phyloP scores from a whole-genome alignment of 805 yeast genomes.

The Metschnikowia aberdeeniae region DNA sequence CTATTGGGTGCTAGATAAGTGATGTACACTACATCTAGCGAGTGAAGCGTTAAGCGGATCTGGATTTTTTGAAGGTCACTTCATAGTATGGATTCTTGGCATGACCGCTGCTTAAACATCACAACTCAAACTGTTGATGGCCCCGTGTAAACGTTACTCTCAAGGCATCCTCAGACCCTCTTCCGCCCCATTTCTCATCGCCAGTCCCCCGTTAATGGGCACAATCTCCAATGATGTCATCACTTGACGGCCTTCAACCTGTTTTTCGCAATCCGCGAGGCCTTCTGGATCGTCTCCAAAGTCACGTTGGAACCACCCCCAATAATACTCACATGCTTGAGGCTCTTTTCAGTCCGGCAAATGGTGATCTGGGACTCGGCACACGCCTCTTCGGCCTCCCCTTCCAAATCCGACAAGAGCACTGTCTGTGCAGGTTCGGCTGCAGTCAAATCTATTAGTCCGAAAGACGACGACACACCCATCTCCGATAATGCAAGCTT shows the following conservation, averaged over 20 bases:
- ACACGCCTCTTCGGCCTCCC: constrained; percentile 74
- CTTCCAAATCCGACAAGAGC: constrained; percentile 72
- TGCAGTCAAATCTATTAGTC: constrained; percentile 42
- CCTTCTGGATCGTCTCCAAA: constrained; percentile 42
- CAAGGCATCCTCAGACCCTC: background rate
- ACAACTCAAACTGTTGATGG: too few relatives aligned
- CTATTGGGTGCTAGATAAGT: too few relatives aligned
- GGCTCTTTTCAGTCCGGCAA: constrained; percentile 28
- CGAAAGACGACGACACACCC: constrained; percentile 54
- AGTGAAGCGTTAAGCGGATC: too few relatives aligned
- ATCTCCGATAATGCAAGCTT: constrained; percentile 33
- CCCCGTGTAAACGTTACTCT: too few relatives aligned
- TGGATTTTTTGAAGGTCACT: too few relatives aligned
- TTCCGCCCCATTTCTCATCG: background rate
- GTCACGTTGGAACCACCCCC: constrained; percentile 50
- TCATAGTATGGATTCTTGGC: too few relatives aligned
- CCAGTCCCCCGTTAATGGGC: background rate
- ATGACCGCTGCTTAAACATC: too few relatives aligned
- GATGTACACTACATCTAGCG: too few relatives aligned
- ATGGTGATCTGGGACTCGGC: constrained; percentile 52
- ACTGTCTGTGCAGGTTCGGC: constrained; percentile 24
- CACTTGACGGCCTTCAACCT: constrained; percentile 35
- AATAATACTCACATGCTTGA: constrained; percentile 43
- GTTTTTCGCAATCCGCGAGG: constrained; percentile 44
- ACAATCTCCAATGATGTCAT: background rate